Percentiles rank a stretch among this genome's conserved stretches.
Conservation (phyloP, 2,329 filamentous ascomycete species). For the Dactylellina drechsleri region DNA sequence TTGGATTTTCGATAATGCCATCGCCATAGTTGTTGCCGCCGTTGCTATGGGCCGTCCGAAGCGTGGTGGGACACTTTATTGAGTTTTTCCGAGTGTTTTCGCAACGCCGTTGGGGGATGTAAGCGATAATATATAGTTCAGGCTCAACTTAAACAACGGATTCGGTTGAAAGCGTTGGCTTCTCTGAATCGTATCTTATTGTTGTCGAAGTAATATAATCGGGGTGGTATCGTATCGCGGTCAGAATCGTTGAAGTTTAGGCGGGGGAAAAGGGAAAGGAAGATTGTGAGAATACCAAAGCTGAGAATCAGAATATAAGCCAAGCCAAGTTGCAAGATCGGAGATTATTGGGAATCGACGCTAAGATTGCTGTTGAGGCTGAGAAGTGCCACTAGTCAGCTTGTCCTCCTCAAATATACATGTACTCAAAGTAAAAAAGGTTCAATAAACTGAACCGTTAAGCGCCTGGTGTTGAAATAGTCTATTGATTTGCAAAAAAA, state of each 20-base stretch:
- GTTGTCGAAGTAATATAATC: neutral
- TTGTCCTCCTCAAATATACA: neutral
- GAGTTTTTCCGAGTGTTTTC: neutral
- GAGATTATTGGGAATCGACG: conserved; percentile 24
- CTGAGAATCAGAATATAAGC: conserved; percentile 33
- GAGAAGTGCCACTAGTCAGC: conserved; percentile 15
- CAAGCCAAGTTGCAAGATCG: conserved; percentile 31
- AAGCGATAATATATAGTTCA: neutral
- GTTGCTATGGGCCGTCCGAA: conserved; percentile 19
- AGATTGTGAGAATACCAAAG: conserved; percentile 11
- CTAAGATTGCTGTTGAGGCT: conserved; percentile 24
- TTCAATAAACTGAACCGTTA: neutral
- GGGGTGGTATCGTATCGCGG: conserved; percentile 4
- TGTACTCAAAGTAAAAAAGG: conserved; percentile 7
- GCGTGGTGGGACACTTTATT: neutral
- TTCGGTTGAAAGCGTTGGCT: neutral
- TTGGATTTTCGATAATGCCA: conserved; percentile 44
- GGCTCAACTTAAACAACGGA: neutral
- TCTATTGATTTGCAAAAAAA: too few species aligned
- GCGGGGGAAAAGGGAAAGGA: conserved; percentile 1
- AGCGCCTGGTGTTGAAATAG: too few species aligned
- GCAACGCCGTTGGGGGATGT: neutral
- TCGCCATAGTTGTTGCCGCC: conserved; percentile 27
- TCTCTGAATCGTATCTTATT: conserved; percentile 11
- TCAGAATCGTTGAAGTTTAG: conserved; percentile 10